phyloP scores from a whole-genome alignment of 176 grass and related monocot species.

The Bromus sterilis region DNA sequence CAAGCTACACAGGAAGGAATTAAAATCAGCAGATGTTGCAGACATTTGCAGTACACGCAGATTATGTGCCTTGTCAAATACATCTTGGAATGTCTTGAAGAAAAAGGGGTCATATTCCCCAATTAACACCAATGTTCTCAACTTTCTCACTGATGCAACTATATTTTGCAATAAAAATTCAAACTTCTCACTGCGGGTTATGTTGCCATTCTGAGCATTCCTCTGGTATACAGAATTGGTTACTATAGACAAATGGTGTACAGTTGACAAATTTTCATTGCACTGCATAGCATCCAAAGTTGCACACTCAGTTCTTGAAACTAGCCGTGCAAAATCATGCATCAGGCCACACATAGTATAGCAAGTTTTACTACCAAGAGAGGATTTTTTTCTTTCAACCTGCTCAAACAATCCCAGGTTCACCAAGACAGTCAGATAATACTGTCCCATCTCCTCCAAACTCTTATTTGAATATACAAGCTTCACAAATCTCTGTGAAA shows the following conservation, averaged over 20 bases:
- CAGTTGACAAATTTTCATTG: background rate
- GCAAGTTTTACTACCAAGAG: background rate
- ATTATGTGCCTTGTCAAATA: too few relatives aligned
- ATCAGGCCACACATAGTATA: constrained; percentile 26
- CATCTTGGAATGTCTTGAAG: too few relatives aligned
- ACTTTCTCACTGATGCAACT: too few relatives aligned
- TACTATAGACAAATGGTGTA: constrained; percentile 31
- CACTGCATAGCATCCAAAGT: background rate
- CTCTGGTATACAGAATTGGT: background rate
- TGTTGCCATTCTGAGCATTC: background rate
- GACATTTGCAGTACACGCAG: too few relatives aligned
- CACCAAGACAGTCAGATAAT: constrained; percentile 13
- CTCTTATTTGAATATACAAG: background rate
- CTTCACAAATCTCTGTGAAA: constrained; percentile 45
- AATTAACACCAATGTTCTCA: too few relatives aligned
- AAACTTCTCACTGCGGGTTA: too few relatives aligned
- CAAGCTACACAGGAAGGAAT: too few relatives aligned
- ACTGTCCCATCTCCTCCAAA: constrained; percentile 18
- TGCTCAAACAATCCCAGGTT: background rate
- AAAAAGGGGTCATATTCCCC: too few relatives aligned
- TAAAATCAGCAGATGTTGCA: too few relatives aligned
- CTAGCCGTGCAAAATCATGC: constrained; percentile 25
- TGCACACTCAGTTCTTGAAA: constrained; percentile 7
- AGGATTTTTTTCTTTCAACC: too few relatives aligned
- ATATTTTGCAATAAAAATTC: too few relatives aligned